Evolutionary conservation across 257 asterid species (phyloP), one percentile per base, ranked within the genome.

Genomic region (Gentiana macrophylla): DNA sequence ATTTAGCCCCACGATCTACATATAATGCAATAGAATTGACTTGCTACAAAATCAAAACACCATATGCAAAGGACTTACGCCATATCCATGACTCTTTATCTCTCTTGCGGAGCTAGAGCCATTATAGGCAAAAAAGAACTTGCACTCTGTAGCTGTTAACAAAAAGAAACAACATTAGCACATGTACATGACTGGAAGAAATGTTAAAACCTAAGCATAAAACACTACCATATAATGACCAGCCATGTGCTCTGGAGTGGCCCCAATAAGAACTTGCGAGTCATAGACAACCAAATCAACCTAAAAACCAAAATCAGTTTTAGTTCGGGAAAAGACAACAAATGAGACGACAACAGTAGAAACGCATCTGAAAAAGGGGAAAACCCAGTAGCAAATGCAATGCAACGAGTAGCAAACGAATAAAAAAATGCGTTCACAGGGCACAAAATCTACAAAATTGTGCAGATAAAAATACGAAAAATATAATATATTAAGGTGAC

Each of bases 91-190:
- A 91, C 68, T 70, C 65, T 79, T 68, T 91, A 96, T 70, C 83
- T 91, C 70, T 91, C 98, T 71, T 86, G 94, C 54, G 98, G 95
- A 74, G 98, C 94, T 62, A 90, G 92, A 76, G 96, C 98, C 94
- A 86, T 82, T 44, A 91, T 95, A 11, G 96, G 95, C 77, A 90
- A 74, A 70, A n/a, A 90, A 10, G 96, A 90, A 74, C 98, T 86
- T 51, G 94, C 95, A 65, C 98, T 69, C 79, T 91, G 96, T n/a
- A 86, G 85, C 98, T 91, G 86, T 59, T 4, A 62, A 36, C 49
- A 60, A 74, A 24, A 10, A 41, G n/a, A 62, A 7, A 56, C 58
- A 43, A 35, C 12, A 35, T 83, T 60, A 82, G 80, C 61, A 56
- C 37, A 62, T 41, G 55, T 48, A 60, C 41, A 41, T 45, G 15